Percentiles rank a stretch among this genome's conserved stretches.
Evolutionary conservation across 345 rosid genomes (phyloP).

Genomic region (Cochlearia excelsa): DNA sequence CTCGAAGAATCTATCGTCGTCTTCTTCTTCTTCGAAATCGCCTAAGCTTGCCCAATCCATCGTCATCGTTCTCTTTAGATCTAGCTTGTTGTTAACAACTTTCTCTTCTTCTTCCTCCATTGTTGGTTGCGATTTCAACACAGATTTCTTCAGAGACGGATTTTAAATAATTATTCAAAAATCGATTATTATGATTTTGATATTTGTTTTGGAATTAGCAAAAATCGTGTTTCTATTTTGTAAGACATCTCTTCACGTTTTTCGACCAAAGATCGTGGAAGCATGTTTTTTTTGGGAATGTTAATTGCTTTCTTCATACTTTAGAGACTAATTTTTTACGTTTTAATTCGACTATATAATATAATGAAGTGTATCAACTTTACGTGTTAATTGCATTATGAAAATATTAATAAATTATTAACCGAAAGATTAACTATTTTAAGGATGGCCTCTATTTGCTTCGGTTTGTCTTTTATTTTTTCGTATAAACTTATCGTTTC

Average conservation of each 20-base stretch:
- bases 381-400: neutral
- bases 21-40: conserved; percentile 56
- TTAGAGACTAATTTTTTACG: conserved; percentile 6
- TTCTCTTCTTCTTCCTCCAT: conserved; percentile 23
- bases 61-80: conserved; percentile 54
- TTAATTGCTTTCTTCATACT: neutral
- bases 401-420: too few relatives aligned
- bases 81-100: conserved; percentile 28
- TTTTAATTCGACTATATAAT: conserved; percentile 1
- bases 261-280: conserved; percentile 31
- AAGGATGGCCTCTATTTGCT: too few relatives aligned
- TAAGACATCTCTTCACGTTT: conserved; percentile 38
- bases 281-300: conserved; percentile 24
- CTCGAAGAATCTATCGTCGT: conserved; percentile 74
- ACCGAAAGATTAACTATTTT: too few relatives aligned
- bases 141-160: too few relatives aligned
- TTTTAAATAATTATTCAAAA: too few relatives aligned
- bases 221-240: conserved; percentile 31
- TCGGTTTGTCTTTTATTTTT: too few relatives aligned
- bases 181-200: conserved; percentile 7
- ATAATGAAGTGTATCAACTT: neutral
- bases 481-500: too few relatives aligned
- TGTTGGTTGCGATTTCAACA: too few relatives aligned
- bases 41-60: conserved; percentile 74
- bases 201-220: conserved; percentile 12